Percentiles rank a stretch among this genome's conserved stretches.
phyloP scores from a whole-genome alignment of 1,139 yeast species.

The Sugiyamaella pinicola region DNA sequence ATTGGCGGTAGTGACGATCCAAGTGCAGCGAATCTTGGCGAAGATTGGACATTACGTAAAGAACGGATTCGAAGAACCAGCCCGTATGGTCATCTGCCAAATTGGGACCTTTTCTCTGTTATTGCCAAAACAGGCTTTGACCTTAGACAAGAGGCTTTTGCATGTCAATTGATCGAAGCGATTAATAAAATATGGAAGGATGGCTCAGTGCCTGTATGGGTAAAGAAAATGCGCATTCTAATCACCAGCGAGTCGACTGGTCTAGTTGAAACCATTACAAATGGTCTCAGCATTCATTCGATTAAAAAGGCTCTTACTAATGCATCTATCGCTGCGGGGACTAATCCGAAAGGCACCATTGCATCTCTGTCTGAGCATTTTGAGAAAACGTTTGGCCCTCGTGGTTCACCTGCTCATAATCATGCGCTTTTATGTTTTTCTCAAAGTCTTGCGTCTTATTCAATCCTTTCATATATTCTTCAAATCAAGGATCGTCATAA shows the following conservation, averaged over 20 bases:
- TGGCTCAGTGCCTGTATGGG: constrained; percentile 75
- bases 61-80: constrained; percentile 76
- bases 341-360: constrained; percentile 66
- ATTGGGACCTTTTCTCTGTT: constrained; percentile 94
- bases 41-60: constrained; percentile 86
- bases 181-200: constrained; percentile 83
- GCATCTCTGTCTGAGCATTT: constrained; percentile 79
- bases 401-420: constrained; percentile 50
- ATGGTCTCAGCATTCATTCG: constrained; percentile 90
- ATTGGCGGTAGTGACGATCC: constrained; percentile 47
- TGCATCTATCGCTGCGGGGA: constrained; percentile 65
- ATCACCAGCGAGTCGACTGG: constrained; percentile 91
- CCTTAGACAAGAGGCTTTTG: constrained; percentile 94
- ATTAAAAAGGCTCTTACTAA: constrained; percentile 89
- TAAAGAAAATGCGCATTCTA: constrained; percentile 85
- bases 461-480: constrained; percentile 80
- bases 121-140: constrained; percentile 97
- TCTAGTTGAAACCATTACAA: constrained; percentile 90
- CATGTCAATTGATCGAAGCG: constrained; percentile 87
- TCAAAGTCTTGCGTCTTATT: constrained; percentile 82
- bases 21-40: constrained; percentile 68
- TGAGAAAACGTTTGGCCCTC: constrained; percentile 66
- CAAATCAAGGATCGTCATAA: constrained; percentile 96
- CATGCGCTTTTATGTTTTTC: constrained; percentile 84
- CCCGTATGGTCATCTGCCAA: constrained; percentile 77